Conservation (phyloP, 495 filamentous ascomycete species). For the Neurospora discreta region DNA sequence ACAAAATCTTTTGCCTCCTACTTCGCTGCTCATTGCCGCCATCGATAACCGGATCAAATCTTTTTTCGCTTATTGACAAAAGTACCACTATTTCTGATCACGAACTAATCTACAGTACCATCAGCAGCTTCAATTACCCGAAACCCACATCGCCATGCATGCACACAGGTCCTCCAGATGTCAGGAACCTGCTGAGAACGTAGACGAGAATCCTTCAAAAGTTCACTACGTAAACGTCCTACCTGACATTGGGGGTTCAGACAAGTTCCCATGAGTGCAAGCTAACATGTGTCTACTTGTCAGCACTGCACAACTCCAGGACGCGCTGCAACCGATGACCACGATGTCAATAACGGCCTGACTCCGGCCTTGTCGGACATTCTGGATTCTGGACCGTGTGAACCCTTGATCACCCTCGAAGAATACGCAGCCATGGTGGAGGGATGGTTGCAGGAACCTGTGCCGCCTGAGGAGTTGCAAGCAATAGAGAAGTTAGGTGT, state of each 20-base stretch:
- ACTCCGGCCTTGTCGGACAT: no score
- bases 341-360: no score
- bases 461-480: no score
- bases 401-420: no score
- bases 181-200: background rate
- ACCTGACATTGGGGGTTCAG: no score
- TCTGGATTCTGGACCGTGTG: no score
- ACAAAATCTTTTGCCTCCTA: background rate
- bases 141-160: background rate
- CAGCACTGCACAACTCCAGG: background rate
- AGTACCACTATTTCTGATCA: background rate
- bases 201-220: background rate
- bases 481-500: no score
- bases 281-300: background rate
- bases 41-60: background rate
- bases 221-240: background rate
- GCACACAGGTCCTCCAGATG: background rate
- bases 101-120: background rate
- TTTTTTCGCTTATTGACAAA: background rate
- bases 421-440: no score
- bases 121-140: background rate
- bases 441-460: no score
- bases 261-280: background rate
- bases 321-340: no score
- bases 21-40: background rate